Conservation (phyloP, 202 grass and related monocot genomes). For the Musa balbisiana region DNA sequence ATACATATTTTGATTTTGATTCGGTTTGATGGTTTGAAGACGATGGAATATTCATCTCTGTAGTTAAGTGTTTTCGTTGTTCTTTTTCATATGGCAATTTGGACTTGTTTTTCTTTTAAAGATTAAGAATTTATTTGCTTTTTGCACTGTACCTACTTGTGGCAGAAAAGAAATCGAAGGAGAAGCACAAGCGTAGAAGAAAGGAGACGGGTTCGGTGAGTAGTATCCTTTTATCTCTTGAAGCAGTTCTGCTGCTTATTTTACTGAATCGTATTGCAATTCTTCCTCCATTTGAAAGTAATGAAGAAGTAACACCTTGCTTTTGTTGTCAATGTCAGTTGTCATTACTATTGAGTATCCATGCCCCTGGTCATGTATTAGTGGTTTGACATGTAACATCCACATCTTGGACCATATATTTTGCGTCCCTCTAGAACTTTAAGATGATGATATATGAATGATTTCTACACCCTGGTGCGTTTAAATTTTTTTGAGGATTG, state of each 20-base stretch:
- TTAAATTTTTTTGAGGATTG: too few species aligned
- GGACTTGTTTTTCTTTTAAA: neutral
- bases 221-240: slow-evolving; percentile 11
- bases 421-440: too few species aligned
- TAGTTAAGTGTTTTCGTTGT: neutral
- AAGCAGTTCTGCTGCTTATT: neutral
- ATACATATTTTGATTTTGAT: neutral
- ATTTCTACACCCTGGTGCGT: too few species aligned
- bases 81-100: neutral
- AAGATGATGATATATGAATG: too few species aligned
- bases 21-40: neutral
- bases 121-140: neutral
- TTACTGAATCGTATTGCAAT: neutral
- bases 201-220: slow-evolving; percentile 54
- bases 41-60: neutral
- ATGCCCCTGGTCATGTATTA: too few species aligned
- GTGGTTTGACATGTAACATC: too few species aligned
- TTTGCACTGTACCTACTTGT: neutral
- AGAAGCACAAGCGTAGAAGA: slow-evolving; percentile 39
- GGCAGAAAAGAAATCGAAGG: slow-evolving; percentile 18
- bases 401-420: too few species aligned
- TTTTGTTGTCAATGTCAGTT: too few species aligned
- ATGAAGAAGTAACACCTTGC: too few species aligned
- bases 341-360: too few species aligned
- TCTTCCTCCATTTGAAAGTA: neutral